A percentile compares a stretch with the other conserved stretches of the same genome.
Evolutionary conservation across 2,329 filamentous ascomycete species (phyloP).

Genomic region (Alternaria longipes): DNA sequence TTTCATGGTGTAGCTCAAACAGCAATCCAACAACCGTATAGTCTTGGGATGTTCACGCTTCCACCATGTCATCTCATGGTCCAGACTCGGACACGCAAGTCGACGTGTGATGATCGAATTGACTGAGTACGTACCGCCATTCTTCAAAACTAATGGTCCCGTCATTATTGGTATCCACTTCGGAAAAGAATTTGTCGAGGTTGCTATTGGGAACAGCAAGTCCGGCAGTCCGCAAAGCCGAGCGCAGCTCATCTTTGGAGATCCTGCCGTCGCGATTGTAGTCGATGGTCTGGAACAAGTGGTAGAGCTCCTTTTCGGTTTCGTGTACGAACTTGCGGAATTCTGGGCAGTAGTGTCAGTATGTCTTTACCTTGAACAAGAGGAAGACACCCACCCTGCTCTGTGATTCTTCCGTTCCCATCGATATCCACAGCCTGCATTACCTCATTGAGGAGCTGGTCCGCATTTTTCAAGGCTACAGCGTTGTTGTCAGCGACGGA

Average conservation of each 20-base stretch:
- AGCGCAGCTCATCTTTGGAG: conserved; percentile 82
- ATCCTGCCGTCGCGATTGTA: conserved; percentile 84
- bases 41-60: background rate
- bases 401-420: conserved; percentile 89
- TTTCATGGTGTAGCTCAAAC: background rate
- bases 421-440: conserved; percentile 85
- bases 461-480: conserved; percentile 86
- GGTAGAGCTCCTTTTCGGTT: conserved; percentile 82
- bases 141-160: conserved; percentile 89
- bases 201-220: conserved; percentile 79
- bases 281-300: conserved; percentile 88
- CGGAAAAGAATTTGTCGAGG: conserved; percentile 84
- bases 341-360: conserved; percentile 64
- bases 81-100: no score
- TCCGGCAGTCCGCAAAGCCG: conserved; percentile 80
- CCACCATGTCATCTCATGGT: background rate
- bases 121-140: conserved; percentile 78
- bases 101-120: background rate
- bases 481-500: conserved; percentile 32
- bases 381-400: conserved; percentile 69
- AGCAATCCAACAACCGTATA: background rate
- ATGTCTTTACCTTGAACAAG: background rate
- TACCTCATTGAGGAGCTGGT: conserved; percentile 81
- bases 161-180: conserved; percentile 90
- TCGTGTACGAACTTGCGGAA: conserved; percentile 88